Base-by-base conservation (phyloP, 2,329 filamentous ascomycete species). In the Exophiala phaeomuriformis region DNA sequence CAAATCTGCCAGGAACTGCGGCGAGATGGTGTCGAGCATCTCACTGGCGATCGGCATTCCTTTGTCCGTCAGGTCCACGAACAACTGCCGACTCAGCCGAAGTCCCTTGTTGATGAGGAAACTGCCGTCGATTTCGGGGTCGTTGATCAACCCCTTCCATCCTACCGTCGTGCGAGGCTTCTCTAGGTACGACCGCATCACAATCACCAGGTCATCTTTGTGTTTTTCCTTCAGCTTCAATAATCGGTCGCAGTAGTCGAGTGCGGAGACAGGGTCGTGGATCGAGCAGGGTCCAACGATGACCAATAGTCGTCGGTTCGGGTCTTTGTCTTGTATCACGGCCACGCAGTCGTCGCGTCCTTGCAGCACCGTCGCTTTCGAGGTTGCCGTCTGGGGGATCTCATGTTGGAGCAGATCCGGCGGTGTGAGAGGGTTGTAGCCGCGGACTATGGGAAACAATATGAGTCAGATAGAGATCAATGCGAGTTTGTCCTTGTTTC, bases 41-140 rank as follows among this genome's bases (percentile, higher is more conserved):
- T 98, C 93, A 60, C 83, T 90, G 53, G 93, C 93, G 70, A 98
- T 94, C 55, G 93, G 93, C 81, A 98, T 90, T 64, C 93, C 93
- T 60, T 79, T 77, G 58, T 77, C 77, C 35, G 91, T 98, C 57
- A 98, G 78, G 67, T 97, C 90, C 64, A 86, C 83, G 76, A 96
- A 98, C 68, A 98, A 80, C 75, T 95, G 86, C 64, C 93, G 82
- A n/a, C 88, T 91, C 53, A 95, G 83, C 31, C 89, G 83, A 52
- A 98, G 80, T 49, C 93, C 93, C 79, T 97, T 97, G 83, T 98
- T 98, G 78, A 98, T 98, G 76, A 95, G 83, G 85, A 87, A 98
- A 67, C 86, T 93, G 70, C 93, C 85, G 72, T 98, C 89, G 69
- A 98, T 95, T 66, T 97, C 90, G 2, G 93, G 93, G 71, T 98